These are phyloP conservation scores for Ulmus americana DNA, from an alignment of 331 rosid genomes.

Conservation along the genomic window DNA sequence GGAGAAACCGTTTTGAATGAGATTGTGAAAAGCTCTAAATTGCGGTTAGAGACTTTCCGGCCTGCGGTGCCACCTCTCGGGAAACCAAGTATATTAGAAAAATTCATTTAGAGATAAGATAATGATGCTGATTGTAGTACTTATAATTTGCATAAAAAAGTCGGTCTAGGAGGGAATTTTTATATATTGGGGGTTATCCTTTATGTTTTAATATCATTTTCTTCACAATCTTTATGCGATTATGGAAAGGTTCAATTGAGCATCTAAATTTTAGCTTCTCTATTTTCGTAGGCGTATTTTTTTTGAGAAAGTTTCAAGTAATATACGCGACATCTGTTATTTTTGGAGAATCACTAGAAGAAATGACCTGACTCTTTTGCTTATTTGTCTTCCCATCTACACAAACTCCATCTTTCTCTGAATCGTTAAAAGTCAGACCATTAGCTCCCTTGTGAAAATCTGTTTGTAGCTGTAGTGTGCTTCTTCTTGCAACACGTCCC, in stretches of 20 bases:
- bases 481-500: too few relatives aligned
- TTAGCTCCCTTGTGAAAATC: too few relatives aligned
- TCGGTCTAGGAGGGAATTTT: conserved; percentile 23
- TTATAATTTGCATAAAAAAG: conserved; percentile 18
- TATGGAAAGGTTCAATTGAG: conserved; percentile 45
- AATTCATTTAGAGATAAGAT: conserved; percentile 50
- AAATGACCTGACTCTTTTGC: too few relatives aligned
- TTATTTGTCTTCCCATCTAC: too few relatives aligned
- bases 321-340: too few relatives aligned
- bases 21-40: conserved; percentile 34
- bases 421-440: too few relatives aligned
- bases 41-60: conserved; percentile 54
- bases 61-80: conserved; percentile 37
- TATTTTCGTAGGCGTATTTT: not conserved
- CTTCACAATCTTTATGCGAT: conserved; percentile 25
- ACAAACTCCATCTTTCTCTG: too few relatives aligned
- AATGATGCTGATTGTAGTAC: conserved; percentile 57
- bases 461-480: too few relatives aligned
- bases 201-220: conserved; percentile 33
- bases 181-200: conserved; percentile 21
- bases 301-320: too few relatives aligned
- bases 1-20: conserved; percentile 54
- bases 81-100: conserved; percentile 55
- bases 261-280: conserved; percentile 22
- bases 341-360: too few relatives aligned